Conservation (phyloP, 2,329 filamentous ascomycete genomes). For the Epichloe brachyelytri region DNA sequence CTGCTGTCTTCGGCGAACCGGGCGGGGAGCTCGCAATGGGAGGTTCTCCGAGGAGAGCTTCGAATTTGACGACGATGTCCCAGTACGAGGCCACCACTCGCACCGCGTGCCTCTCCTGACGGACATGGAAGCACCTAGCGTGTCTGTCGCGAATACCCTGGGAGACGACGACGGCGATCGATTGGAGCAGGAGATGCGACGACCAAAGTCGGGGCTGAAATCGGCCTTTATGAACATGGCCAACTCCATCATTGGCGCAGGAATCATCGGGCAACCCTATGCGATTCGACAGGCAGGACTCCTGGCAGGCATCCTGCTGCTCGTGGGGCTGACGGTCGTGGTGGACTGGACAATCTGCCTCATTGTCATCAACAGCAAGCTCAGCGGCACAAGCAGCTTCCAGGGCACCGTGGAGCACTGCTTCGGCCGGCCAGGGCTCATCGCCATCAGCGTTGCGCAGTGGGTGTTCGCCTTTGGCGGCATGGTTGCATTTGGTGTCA, state of each 20-base stretch:
- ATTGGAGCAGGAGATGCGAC: constrained; percentile 40
- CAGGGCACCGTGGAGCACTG: constrained; percentile 94
- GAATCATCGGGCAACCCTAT: constrained; percentile 78
- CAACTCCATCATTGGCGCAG: constrained; percentile 84
- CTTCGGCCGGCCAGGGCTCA: constrained; percentile 75
- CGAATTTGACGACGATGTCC: constrained; percentile 28
- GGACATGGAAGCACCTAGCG: constrained; percentile 69
- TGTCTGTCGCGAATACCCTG: constrained; percentile 47
- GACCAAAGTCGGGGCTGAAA: constrained; percentile 73
- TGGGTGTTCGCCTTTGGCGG: constrained; percentile 98
- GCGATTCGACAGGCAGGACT: constrained; percentile 90
- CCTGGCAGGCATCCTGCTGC: constrained; percentile 62
- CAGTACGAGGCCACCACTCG: constrained; percentile 34
- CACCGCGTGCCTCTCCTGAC: constrained; percentile 64
- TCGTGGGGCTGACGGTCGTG: constrained; percentile 66
- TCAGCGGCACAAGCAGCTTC: constrained; percentile 86
- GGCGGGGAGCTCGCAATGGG: constrained; percentile 9
- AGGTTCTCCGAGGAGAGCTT: constrained; percentile 28
- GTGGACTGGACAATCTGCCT: constrained; percentile 97
- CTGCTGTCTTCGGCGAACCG: constrained; percentile 26
- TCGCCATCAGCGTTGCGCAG: constrained; percentile 82
- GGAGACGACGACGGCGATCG: constrained; percentile 26
- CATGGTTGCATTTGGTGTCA: constrained; percentile 97
- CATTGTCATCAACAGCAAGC: constrained; percentile 94
- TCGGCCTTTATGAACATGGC: constrained; percentile 99